Evolutionary conservation across 1,284 basidiomycete genomes (phyloP).

Genomic region (Bjerkandera adusta): DNA sequence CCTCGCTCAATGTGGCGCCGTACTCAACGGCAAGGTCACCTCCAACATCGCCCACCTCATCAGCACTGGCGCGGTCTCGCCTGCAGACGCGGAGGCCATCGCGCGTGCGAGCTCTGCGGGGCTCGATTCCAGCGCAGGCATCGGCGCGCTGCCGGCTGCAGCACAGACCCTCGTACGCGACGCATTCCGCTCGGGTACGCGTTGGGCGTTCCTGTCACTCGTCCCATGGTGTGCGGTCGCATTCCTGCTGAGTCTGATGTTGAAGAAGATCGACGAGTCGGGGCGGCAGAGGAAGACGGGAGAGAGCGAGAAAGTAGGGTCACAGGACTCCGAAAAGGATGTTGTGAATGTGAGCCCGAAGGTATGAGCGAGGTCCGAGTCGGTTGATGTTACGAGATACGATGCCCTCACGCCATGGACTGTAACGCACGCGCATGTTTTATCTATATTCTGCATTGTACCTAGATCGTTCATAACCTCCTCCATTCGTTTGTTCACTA

Average conservation of each 20-base stretch:
- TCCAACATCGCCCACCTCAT: constrained; percentile 30
- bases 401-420: constrained; percentile 1
- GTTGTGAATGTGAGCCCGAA: background rate
- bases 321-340: background rate
- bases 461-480: no score
- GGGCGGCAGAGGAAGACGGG: no score
- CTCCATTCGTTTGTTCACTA: no score
- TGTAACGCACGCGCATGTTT: no score
- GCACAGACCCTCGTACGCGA: constrained; percentile 35
- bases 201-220: constrained; percentile 45
- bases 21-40: constrained; percentile 43
- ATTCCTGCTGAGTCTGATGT: constrained; percentile 35
- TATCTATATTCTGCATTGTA: no score
- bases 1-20: constrained; percentile 47
- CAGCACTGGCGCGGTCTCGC: constrained; percentile 27
- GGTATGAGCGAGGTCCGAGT: background rate
- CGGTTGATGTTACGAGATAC: background rate
- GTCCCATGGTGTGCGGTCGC: constrained; percentile 44
- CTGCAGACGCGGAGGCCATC: constrained; percentile 27
- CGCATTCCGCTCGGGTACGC: constrained; percentile 40
- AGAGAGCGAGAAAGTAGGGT: no score
- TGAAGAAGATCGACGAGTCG: constrained; percentile 35
- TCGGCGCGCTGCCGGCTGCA: constrained; percentile 33
- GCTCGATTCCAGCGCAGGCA: constrained; percentile 34
- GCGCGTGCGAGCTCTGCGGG: constrained; percentile 19